phyloP scores from a whole-genome alignment of 2,329 filamentous ascomycete genomes.

The Penicillium sp. region DNA sequence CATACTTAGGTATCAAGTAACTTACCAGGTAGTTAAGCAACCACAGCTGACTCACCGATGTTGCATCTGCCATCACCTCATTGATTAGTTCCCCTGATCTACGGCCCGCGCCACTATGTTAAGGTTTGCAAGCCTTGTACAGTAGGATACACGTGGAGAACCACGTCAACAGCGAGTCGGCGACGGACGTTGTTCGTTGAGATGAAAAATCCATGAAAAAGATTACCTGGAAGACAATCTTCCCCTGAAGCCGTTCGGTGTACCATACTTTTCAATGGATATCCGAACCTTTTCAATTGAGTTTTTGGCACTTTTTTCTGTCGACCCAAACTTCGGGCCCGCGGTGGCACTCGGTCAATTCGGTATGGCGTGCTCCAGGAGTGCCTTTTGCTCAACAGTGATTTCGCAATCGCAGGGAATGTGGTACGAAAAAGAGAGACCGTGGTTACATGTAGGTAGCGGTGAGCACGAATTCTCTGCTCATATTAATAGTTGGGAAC shows the following conservation, averaged over 20 bases:
- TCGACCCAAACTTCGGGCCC: constrained; percentile 8
- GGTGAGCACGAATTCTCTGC: constrained; percentile 11
- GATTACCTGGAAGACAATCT: background rate
- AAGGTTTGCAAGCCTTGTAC: constrained; percentile 4
- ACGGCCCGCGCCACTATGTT: background rate
- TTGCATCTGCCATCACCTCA: background rate
- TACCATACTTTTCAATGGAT: background rate
- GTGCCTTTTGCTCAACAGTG: constrained; percentile 10
- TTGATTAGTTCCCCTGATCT: constrained; percentile 1
- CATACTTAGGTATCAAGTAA: background rate
- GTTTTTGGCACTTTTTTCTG: background rate
- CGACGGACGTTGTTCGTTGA: background rate
- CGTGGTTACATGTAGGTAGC: too few species aligned
- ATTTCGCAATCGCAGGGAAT: constrained; percentile 21
- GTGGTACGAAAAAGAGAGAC: constrained; percentile 18
- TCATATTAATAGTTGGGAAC: background rate
- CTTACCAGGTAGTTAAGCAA: background rate
- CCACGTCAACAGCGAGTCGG: background rate
- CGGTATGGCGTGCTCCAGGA: constrained; percentile 22
- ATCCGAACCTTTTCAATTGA: background rate
- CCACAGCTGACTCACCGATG: background rate
- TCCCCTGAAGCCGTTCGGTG: background rate
- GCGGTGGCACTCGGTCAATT: constrained; percentile 4
- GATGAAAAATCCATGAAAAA: background rate
- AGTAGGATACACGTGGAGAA: constrained; percentile 4